Base-by-base conservation (phyloP, 2,329 filamentous ascomycete species). In the Penicillium vulpinum region DNA sequence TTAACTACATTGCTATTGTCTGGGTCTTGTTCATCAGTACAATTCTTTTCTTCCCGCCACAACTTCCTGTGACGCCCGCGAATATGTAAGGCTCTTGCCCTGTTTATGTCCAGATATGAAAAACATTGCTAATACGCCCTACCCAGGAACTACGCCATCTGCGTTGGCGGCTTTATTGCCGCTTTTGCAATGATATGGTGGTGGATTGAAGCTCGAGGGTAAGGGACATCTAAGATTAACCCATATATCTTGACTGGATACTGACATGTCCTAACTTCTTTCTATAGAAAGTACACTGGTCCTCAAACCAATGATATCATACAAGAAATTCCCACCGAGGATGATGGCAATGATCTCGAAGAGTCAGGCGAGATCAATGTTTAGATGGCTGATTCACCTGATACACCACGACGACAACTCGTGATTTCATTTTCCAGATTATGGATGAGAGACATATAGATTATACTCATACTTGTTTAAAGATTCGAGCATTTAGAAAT, bases 21-120 rank as follows among this genome's bases (percentile, higher is more conserved):
- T 88, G 85, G 85, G 84, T 87, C 4, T 61, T 80, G 26, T 85
- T 87, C 65, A 87, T 88, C 61, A 86, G 83, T 62, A 75, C 82
- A 10, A 79, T 87, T n/a, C 73, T 88, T 18, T 84, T 83, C 63
- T 81, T 82, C 68, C 81, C 81, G 8, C 75, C 79, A 2, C 69
- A 69, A 10, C 71, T 74, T 44, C 81, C 81, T 9, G 73, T 82
- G 10, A 83, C 80, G 4, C 62, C 65, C 5, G 67, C 72, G 49
- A 83, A 82, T 66, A 82, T 83, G 79, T 78, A 64, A 62, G 71
- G 5, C n/a, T 6, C 36, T 28, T n/a, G 24, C 10, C 24, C 15
- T 3, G 16, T 26, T 54, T 24, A 11, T 7, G 7, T 28, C 1
- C 5, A 4, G 11, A 24, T 35, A 10, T 22, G 3, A n/a, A 8